Percentiles rank a stretch among this genome's conserved stretches.
Conservation (phyloP, 176 grass and related monocot species). For the Musa schizocarpa region DNA sequence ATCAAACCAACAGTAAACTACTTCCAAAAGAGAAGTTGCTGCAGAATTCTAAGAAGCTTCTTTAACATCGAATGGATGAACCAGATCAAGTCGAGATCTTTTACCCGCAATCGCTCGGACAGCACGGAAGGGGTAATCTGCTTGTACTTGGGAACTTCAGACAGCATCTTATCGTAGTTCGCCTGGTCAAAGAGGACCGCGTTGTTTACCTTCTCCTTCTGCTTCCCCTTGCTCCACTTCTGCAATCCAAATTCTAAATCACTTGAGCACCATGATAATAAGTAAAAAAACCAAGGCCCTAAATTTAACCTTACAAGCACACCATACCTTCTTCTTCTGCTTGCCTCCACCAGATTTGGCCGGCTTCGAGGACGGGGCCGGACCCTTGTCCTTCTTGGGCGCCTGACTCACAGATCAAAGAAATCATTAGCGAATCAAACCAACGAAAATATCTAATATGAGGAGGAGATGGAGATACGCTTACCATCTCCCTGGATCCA, state of each 20-base stretch:
- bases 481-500: neutral
- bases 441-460: neutral
- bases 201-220: conserved; percentile 34
- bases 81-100: neutral
- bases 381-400: conserved; percentile 28
- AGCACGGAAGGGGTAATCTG: conserved; percentile 27
- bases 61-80: neutral
- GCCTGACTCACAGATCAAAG: neutral
- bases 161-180: conserved; percentile 26
- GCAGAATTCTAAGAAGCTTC: no score
- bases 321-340: conserved; percentile 27
- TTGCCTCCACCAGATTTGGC: conserved; percentile 29
- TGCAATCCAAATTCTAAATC: neutral
- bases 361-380: conserved; percentile 23
- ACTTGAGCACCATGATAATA: neutral
- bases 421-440: neutral
- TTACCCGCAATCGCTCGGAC: conserved; percentile 25
- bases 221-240: conserved; percentile 34
- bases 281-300: neutral
- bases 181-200: conserved; percentile 27
- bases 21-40: no score
- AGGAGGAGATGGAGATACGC: neutral
- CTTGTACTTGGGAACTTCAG: conserved; percentile 28
- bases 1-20: neutral
- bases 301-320: neutral